Base-by-base conservation (phyloP, 768 basidiomycete genomes). In the Pisolithus microcarpus region DNA sequence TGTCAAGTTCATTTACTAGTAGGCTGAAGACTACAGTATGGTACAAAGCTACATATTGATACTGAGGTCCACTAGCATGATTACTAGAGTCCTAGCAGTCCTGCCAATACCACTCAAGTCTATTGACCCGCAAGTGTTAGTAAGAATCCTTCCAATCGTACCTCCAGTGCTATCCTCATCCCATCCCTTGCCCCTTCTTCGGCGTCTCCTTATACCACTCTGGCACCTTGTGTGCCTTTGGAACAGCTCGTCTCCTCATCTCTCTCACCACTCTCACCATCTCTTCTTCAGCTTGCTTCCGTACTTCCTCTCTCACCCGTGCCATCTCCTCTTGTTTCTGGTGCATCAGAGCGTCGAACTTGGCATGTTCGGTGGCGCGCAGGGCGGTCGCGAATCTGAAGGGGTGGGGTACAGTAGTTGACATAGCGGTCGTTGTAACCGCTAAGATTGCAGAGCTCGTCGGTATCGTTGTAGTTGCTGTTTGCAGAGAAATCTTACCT, bases 261-360 rank as follows among this genome's bases (percentile, higher is more conserved):
- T 82, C 84, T 61, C 64, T 73, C 52, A 85, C 63, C 68, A 80
- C 81, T 63, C 64, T 66, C 65, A 79, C 82, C 66, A 86, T 84
- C 58, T 77, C 72, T 60, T 73, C 72, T 60, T 74, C 79, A 59
- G 70, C 65, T 59, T 70, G 70, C 61, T 65, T 66, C 54, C 75
- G 69, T 56, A 63, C 65, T 59, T 74, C 73, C 60, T 82, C 82
- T 58, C 66, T 67, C 52, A 66, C 65, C 48, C 64, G 64, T 63
- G 79, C 71, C 47, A 74, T 63, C 59, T 80, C 80, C 58, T 65
- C 65, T 62, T 85, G 82, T 52, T 79, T 80, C 60, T 74, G 78
- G 54, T 72, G 71, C 28, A 85, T 60, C 63, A 65, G 71, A 53
- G 73, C 75, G 43, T 88, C 83, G 63, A 83, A 88, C 69, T 72